These are phyloP conservation scores for Solanum hybrid DNA, from an alignment of 305 asterid species.

Conservation along the genomic window DNA sequence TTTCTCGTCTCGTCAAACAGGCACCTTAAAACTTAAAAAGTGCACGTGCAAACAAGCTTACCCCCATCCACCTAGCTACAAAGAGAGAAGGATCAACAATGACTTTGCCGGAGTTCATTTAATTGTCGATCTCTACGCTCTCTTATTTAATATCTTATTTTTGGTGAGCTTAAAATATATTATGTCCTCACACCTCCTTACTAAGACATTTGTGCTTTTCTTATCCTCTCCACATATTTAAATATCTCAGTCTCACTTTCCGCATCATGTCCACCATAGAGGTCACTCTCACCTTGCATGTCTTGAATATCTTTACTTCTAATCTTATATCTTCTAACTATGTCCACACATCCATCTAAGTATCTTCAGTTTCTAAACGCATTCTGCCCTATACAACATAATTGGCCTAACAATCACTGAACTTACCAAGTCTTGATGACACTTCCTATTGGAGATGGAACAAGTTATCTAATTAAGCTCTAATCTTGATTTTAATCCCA, in stretches of 20 bases:
- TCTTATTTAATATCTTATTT: no score
- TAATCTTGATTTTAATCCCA: not conserved
- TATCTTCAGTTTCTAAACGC: not conserved
- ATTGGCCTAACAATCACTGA: not conserved
- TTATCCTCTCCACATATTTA: not conserved
- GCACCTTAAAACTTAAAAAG: not conserved
- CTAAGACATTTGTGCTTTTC: not conserved
- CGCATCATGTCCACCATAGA: accelerated
- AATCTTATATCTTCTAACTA: not conserved
- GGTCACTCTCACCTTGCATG: not conserved
- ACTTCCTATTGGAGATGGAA: not conserved
- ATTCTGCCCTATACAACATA: not conserved
- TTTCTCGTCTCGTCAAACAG: not conserved
- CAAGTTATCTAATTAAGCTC: not conserved
- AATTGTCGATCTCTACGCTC: no score
- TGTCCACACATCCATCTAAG: not conserved
- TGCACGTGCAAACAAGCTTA: not conserved
- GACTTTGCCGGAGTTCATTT: not conserved
- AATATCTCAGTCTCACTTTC: not conserved
- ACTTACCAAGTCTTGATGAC: not conserved
- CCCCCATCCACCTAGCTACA: not conserved
- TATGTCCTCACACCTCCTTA: not conserved
- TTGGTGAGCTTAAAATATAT: no score
- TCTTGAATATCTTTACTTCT: not conserved
- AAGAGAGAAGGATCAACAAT: not conserved